Conservation (phyloP, 164 flowering plant species). For the Chimonanthus praecox region DNA sequence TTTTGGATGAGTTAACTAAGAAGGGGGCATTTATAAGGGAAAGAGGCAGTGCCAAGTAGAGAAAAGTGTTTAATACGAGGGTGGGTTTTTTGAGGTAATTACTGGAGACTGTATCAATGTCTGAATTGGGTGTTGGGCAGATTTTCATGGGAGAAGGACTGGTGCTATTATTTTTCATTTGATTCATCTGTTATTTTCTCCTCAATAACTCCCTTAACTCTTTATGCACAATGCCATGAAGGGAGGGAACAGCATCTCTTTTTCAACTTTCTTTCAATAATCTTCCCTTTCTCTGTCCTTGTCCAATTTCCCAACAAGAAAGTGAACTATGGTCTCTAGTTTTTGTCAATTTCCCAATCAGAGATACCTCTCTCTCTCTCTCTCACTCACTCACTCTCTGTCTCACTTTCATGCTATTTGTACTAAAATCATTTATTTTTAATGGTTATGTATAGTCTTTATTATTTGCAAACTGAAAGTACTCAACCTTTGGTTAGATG, state of each 20-base stretch:
- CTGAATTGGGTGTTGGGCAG: constrained; percentile 17
- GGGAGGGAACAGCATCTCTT: constrained; percentile 19
- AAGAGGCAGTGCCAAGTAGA: constrained; percentile 4
- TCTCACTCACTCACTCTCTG: constrained; percentile 5
- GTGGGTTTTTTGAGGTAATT: neutral
- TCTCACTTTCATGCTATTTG: neutral
- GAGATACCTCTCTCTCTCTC: constrained; percentile 7
- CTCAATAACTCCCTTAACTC: constrained; percentile 23
- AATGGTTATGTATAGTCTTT: no score
- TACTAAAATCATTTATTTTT: no score
- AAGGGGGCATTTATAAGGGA: constrained; percentile 5
- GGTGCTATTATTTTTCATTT: constrained; percentile 26
- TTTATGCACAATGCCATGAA: constrained; percentile 15
- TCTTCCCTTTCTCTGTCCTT: constrained; percentile 5
- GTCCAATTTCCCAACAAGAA: constrained; percentile 17
- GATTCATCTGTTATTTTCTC: constrained; percentile 51
- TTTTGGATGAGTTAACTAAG: neutral
- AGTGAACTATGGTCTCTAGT: neutral
- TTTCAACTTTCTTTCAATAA: neutral
- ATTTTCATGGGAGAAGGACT: constrained; percentile 26
- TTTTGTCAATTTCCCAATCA: constrained; percentile 1
- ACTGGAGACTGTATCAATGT: neutral
- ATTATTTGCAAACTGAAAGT: no score
- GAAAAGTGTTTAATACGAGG: neutral
- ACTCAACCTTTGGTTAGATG: no score